Conservation (phyloP, 768 basidiomycete genomes). For the Collybiopsis luxurians region DNA sequence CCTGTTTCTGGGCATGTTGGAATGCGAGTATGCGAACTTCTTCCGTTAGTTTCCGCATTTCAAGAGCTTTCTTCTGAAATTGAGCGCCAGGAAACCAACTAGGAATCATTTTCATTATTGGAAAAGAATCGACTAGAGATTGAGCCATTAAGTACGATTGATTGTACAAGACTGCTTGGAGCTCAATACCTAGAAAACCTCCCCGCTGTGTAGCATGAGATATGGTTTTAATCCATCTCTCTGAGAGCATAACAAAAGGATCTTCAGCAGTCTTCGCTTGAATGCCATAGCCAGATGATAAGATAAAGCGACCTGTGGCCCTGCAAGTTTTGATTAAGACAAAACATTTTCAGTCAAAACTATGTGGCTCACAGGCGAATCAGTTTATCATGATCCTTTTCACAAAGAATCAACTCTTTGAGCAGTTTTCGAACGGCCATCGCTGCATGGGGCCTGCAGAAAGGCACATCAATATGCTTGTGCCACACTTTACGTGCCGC, state of each 20-base stretch:
- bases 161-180: no score
- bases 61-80: slow-evolving; percentile 19
- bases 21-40: slow-evolving; percentile 8
- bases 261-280: slow-evolving; percentile 6
- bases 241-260: slow-evolving; percentile 2
- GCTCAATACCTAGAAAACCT: neutral
- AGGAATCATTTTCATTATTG: slow-evolving; percentile 23
- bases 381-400: neutral
- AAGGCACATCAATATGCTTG: slow-evolving; percentile 4
- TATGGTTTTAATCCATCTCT: slow-evolving; percentile 1
- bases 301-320: slow-evolving; percentile 3
- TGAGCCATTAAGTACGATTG: no score
- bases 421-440: slow-evolving; percentile 1
- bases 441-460: slow-evolving; percentile 2
- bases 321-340: no score
- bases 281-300: slow-evolving; percentile 7
- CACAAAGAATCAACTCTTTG: neutral
- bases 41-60: slow-evolving; percentile 3
- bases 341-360: no score
- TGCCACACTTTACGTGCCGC: neutral
- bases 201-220: neutral
- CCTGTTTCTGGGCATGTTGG: neutral
- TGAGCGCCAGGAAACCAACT: slow-evolving; percentile 34
- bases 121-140: slow-evolving; percentile 13
- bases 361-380: slow-evolving; percentile 6